phyloP scores from a whole-genome alignment of 768 basidiomycete genomes.

The Russula ochroleuca region DNA sequence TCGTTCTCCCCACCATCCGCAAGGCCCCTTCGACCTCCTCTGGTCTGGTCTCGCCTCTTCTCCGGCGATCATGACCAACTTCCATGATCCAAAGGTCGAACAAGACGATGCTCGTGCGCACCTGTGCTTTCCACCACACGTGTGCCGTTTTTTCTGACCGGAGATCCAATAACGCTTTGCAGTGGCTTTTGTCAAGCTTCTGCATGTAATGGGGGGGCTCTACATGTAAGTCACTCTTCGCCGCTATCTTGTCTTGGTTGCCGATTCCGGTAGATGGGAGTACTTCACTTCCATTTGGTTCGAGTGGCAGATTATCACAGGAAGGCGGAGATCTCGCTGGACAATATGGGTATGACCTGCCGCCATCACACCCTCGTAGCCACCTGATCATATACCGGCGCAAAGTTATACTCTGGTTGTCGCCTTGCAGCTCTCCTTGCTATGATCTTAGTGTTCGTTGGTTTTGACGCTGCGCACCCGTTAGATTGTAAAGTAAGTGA shows the following conservation, averaged over 20 bases:
- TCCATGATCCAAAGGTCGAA: slow-evolving; percentile 10
- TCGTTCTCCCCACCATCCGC: slow-evolving; percentile 4
- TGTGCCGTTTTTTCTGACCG: not conserved
- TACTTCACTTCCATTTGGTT: slow-evolving; percentile 16
- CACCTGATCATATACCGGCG: not conserved
- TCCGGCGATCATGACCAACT: slow-evolving; percentile 20
- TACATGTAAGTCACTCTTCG: slow-evolving; percentile 5
- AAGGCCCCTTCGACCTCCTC: not conserved
- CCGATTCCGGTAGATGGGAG: slow-evolving; percentile 18
- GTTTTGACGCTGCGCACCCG: slow-evolving; percentile 11
- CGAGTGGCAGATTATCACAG: slow-evolving; percentile 24
- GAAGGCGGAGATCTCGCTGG: slow-evolving; percentile 19
- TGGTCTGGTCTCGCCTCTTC: not conserved
- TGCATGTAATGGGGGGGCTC: slow-evolving; percentile 19
- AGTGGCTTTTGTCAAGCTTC: slow-evolving; percentile 19
- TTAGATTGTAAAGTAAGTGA: slow-evolving; percentile 19
- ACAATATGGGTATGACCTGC: slow-evolving; percentile 16
- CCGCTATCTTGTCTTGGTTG: not conserved
- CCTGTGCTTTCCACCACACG: not conserved
- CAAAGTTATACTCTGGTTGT: slow-evolving; percentile 22
- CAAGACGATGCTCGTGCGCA: slow-evolving; percentile 12
- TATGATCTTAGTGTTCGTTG: slow-evolving; percentile 16
- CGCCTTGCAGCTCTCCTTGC: slow-evolving; percentile 17
- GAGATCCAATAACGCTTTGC: not conserved
- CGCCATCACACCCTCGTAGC: not conserved